These are phyloP conservation scores for Moesziomyces antarcticus DNA, from an alignment of 1,284 basidiomycete species.

Conservation along the genomic window DNA sequence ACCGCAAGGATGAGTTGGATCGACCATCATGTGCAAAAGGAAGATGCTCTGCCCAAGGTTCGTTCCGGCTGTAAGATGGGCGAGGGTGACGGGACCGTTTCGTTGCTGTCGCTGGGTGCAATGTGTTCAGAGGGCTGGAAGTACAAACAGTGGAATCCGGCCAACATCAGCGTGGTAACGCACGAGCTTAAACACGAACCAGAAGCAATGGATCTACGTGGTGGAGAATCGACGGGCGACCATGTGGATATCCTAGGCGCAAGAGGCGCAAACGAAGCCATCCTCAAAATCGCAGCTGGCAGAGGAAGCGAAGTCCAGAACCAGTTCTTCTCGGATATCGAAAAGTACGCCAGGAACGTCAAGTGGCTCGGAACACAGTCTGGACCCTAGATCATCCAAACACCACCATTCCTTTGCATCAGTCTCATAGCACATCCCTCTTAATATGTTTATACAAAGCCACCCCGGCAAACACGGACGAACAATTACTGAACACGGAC, in stretches of 20 bases:
- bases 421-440: background rate
- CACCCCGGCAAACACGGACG: no score
- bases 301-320: slow-evolving; percentile 70
- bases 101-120: slow-evolving; percentile 85
- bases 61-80: slow-evolving; percentile 62
- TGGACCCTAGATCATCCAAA: slow-evolving; percentile 10
- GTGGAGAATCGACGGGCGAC: slow-evolving; percentile 75
- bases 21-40: slow-evolving; percentile 43
- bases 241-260: slow-evolving; percentile 95
- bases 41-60: slow-evolving; percentile 52
- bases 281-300: slow-evolving; percentile 86
- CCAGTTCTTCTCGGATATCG: slow-evolving; percentile 81
- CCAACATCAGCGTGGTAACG: slow-evolving; percentile 79
- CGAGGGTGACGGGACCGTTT: slow-evolving; percentile 91
- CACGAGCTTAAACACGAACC: slow-evolving; percentile 92
- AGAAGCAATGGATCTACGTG: slow-evolving; percentile 78
- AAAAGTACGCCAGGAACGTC: slow-evolving; percentile 57
- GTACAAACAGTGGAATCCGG: slow-evolving; percentile 88
- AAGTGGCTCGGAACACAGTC: slow-evolving; percentile 43
- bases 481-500: no score
- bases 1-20: slow-evolving; percentile 56
- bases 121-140: slow-evolving; percentile 97
- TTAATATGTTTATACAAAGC: no score
- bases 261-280: slow-evolving; percentile 85
- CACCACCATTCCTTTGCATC: no score